These are phyloP conservation scores for Pyrenochaeta sp. DNA, from an alignment of 2,329 filamentous ascomycete species.

Conservation along the genomic window DNA sequence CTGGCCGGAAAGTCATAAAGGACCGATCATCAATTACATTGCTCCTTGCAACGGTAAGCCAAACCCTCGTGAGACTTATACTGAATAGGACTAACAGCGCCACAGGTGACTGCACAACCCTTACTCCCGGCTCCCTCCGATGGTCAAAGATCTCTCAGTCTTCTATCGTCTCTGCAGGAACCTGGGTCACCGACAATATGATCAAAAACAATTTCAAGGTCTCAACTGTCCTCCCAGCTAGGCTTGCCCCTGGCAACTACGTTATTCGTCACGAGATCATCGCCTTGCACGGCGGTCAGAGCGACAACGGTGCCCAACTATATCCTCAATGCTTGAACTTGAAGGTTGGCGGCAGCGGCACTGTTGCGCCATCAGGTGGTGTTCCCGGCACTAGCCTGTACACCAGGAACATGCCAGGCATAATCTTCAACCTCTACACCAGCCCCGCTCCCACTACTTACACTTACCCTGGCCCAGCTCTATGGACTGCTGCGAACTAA, in stretches of 20 bases:
- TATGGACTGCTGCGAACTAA: conserved; percentile 47
- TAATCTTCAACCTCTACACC: conserved; percentile 52
- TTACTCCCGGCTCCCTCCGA: conserved; percentile 30
- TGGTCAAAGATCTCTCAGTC: conserved; percentile 48
- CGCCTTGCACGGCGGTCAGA: conserved; percentile 55
- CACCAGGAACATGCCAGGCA: conserved; percentile 53
- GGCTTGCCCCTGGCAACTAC: conserved; percentile 59
- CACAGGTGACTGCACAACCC: conserved; percentile 42
- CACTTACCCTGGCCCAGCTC: conserved; percentile 47
- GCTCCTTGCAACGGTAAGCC: conserved; percentile 43
- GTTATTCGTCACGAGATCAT: conserved; percentile 64
- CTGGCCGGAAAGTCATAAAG: conserved; percentile 48
- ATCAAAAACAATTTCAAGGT: conserved; percentile 58
- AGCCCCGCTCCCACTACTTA: conserved; percentile 42
- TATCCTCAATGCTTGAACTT: conserved; percentile 64
- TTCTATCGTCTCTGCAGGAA: conserved; percentile 35
- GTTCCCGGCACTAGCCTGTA: conserved; percentile 54
- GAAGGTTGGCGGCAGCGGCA: conserved; percentile 56
- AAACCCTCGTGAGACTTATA: background rate
- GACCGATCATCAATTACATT: conserved; percentile 51
- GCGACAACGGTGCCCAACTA: conserved; percentile 59
- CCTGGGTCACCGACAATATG: conserved; percentile 47
- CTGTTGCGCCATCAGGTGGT: conserved; percentile 46
- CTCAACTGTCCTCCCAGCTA: conserved; percentile 54
- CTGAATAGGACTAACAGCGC: background rate